Conservation (phyloP, 2,329 filamentous ascomycete genomes). For the Sarocladium oryzae region DNA sequence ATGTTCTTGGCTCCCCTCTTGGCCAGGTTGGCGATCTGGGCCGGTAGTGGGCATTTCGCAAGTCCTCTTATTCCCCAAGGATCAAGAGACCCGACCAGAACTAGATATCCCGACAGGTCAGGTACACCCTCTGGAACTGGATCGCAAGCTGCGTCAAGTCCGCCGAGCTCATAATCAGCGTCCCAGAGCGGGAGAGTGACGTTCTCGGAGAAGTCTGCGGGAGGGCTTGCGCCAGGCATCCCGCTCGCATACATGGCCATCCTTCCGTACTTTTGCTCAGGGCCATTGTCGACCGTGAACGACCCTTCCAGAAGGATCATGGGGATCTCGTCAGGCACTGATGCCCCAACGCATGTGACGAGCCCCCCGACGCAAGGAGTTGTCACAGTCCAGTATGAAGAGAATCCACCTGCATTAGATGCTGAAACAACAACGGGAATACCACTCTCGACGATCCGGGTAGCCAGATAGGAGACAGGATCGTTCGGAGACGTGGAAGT, state of each 20-base stretch:
- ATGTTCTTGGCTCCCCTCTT: neutral
- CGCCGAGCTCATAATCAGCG: constrained; percentile 36
- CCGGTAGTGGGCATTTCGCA: neutral
- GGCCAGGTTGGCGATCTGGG: neutral
- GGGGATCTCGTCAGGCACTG: constrained; percentile 23
- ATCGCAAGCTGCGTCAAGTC: constrained; percentile 40
- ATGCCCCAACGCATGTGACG: constrained; percentile 14
- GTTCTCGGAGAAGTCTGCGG: constrained; percentile 17
- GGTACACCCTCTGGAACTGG: constrained; percentile 38
- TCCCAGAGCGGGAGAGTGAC: constrained; percentile 31
- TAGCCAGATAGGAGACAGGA: constrained; percentile 35
- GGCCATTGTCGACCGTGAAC: constrained; percentile 26
- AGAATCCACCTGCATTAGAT: constrained; percentile 21
- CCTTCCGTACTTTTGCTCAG: neutral
- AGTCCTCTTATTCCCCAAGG: neutral
- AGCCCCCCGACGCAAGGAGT: constrained; percentile 10
- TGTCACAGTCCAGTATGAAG: constrained; percentile 11
- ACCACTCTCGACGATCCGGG: constrained; percentile 29
- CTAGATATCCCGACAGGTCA: constrained; percentile 44
- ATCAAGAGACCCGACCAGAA: constrained; percentile 37
- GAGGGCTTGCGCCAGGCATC: constrained; percentile 30
- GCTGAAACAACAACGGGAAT: constrained; percentile 15
- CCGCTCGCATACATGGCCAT: constrained; percentile 29
- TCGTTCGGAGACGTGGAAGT: constrained; percentile 25
- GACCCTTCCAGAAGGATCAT: constrained; percentile 29